Percentiles rank a stretch among this genome's conserved stretches.
Evolutionary conservation across 2,329 filamentous ascomycete genomes (phyloP).

Genomic region (Coniella lustricola): DNA sequence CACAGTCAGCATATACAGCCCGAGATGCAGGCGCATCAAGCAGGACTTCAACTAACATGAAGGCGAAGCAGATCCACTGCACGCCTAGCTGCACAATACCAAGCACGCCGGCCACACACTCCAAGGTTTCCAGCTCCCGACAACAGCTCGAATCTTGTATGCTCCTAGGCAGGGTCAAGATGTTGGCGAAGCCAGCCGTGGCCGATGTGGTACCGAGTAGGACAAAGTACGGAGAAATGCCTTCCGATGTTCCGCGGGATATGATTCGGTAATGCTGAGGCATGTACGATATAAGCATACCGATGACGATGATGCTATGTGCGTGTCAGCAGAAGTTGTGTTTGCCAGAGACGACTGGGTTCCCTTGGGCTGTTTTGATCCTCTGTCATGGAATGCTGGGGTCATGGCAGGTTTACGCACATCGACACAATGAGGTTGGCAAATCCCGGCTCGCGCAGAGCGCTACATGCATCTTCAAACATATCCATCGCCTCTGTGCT

Average conservation of each 20-base stretch:
- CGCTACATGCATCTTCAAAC: slow-evolving; percentile 38
- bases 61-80: slow-evolving; percentile 86
- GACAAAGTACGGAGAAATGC: slow-evolving; percentile 92
- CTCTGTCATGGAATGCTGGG: not conserved
- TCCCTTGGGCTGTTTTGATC: not conserved
- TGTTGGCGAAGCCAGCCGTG: slow-evolving; percentile 85
- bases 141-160: slow-evolving; percentile 81
- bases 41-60: slow-evolving; percentile 60
- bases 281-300: slow-evolving; percentile 86
- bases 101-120: slow-evolving; percentile 78
- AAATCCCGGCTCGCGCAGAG: slow-evolving; percentile 45
- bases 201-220: slow-evolving; percentile 88
- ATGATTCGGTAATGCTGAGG: slow-evolving; percentile 94
- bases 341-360: not conserved
- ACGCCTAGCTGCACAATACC: slow-evolving; percentile 86
- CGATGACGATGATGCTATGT: slow-evolving; percentile 66
- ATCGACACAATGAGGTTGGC: slow-evolving; percentile 50
- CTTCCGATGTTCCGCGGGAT: slow-evolving; percentile 75
- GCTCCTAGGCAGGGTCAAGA: slow-evolving; percentile 78
- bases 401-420: slow-evolving; percentile 28
- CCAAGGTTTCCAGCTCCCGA: slow-evolving; percentile 68
- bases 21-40: not conserved
- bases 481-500: slow-evolving; percentile 30
- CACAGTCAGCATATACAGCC: not conserved
- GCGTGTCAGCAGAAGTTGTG: slow-evolving; percentile 17